phyloP scores from a whole-genome alignment of 2,329 filamentous ascomycete genomes.

The Exophiala dermatitidis region DNA sequence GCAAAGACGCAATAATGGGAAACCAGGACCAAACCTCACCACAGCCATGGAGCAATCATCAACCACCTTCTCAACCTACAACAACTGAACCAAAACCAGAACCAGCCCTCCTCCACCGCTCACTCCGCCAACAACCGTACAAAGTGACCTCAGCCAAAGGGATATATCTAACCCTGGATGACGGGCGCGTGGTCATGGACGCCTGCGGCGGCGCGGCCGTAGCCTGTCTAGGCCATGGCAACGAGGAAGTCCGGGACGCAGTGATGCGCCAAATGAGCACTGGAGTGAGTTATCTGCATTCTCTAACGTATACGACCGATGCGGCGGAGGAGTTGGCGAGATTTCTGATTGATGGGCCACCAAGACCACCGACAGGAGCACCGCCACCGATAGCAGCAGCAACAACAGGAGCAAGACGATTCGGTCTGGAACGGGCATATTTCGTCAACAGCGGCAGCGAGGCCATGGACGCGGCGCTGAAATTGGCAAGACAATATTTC shows the following conservation, averaged over 20 bases:
- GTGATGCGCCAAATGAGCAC: constrained; percentile 51
- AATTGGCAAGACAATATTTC: constrained; percentile 45
- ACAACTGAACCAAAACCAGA: too few relatives aligned
- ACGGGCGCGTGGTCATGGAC: constrained; percentile 60
- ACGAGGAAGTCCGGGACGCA: constrained; percentile 52
- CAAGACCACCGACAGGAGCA: constrained; percentile 14
- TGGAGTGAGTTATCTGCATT: constrained; percentile 46
- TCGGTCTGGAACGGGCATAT: constrained; percentile 46
- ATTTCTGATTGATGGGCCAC: constrained; percentile 43
- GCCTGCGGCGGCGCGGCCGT: constrained; percentile 66
- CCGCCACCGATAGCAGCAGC: too few relatives aligned
- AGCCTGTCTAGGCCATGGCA: constrained; percentile 61
- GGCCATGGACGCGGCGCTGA: constrained; percentile 44
- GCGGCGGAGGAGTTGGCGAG: constrained; percentile 48
- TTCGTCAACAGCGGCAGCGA: constrained; percentile 55
- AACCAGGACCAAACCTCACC: neutral
- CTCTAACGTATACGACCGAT: constrained; percentile 51
- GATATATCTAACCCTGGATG: constrained; percentile 46
- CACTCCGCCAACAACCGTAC: constrained; percentile 42
- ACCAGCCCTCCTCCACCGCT: constrained; percentile 43
- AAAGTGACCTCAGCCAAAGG: constrained; percentile 45
- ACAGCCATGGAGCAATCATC: neutral
- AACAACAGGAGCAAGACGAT: constrained; percentile 26
- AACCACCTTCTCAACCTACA: too few relatives aligned
- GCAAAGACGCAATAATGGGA: too few relatives aligned